phyloP scores from a whole-genome alignment of 768 basidiomycete genomes.

The Phylloporus arenicola region DNA sequence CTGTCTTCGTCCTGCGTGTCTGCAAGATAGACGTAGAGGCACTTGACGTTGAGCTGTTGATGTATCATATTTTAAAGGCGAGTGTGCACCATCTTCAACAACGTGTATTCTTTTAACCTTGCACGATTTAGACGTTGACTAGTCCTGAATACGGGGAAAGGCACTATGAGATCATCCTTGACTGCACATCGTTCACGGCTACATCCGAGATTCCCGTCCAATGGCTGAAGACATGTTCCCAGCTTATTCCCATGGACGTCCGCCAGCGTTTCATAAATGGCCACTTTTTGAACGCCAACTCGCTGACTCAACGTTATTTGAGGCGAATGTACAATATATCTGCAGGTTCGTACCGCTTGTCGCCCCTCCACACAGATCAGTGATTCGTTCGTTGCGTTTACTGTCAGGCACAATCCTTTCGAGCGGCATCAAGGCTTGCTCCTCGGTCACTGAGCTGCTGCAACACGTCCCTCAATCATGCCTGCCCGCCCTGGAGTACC shows the following conservation, averaged over 20 bases:
- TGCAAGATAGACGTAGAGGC: conserved; percentile 74
- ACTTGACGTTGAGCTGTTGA: conserved; percentile 70
- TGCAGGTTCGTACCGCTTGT: conserved; percentile 32
- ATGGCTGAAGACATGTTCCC: conserved; percentile 74
- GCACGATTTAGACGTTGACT: conserved; percentile 44
- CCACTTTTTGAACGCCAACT: conserved; percentile 72
- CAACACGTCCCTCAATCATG: conserved; percentile 48
- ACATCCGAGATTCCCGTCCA: conserved; percentile 75
- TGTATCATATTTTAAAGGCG: conserved; percentile 76
- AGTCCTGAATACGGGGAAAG: conserved; percentile 43
- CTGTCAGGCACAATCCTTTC: conserved; percentile 47
- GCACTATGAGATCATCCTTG: conserved; percentile 68
- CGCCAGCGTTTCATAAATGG: conserved; percentile 53
- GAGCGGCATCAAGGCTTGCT: conserved; percentile 51
- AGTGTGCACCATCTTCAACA: conserved; percentile 6
- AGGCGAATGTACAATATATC: conserved; percentile 72
- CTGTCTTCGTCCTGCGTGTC: conserved; percentile 59
- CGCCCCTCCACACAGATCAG: background rate
- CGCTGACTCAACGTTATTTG: conserved; percentile 64
- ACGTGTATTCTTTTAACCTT: background rate
- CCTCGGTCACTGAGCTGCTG: conserved; percentile 56
- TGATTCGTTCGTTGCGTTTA: background rate
- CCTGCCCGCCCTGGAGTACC: conserved; percentile 44
- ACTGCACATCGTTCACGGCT: conserved; percentile 74
- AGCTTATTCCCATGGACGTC: conserved; percentile 68